Percentiles rank a stretch among this genome's conserved stretches.
These are phyloP conservation scores for Alternaria sp. DNA, from an alignment of 2,329 filamentous ascomycete genomes.

Conservation along the genomic window DNA sequence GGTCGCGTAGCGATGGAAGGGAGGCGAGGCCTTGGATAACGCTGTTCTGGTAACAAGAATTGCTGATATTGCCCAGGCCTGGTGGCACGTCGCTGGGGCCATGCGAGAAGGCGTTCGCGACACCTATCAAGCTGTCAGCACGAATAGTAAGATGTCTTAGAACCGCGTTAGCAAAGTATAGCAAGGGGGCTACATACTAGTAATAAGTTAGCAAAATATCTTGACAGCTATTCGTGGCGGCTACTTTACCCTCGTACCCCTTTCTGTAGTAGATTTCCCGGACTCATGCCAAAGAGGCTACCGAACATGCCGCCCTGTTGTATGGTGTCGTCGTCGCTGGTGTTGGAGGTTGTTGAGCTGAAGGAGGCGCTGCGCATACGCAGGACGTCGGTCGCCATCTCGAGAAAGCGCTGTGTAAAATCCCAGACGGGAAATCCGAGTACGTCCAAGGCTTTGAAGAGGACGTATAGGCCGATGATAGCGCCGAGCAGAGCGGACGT, in stretches of 20 bases:
- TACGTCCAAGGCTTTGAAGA: constrained; percentile 37
- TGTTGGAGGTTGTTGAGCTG: constrained; percentile 15
- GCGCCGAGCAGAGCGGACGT: constrained; percentile 26
- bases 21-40: constrained; percentile 82
- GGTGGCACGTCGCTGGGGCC: constrained; percentile 47
- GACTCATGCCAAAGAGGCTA: constrained; percentile 48
- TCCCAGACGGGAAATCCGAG: constrained; percentile 48
- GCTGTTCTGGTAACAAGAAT: constrained; percentile 98
- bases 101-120: constrained; percentile 46
- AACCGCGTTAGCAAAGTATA: too few relatives aligned
- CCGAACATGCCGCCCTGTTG: constrained; percentile 35
- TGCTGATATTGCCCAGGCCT: constrained; percentile 89
- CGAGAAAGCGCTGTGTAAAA: constrained; percentile 59
- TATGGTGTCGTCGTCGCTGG: constrained; percentile 25
- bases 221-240: too few relatives aligned
- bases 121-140: constrained; percentile 5
- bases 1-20: constrained; percentile 70
- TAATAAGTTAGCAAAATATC: too few relatives aligned
- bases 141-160: too few relatives aligned
- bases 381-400: constrained; percentile 21
- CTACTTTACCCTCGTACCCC: constrained; percentile 26
- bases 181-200: too few relatives aligned
- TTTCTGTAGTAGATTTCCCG: constrained; percentile 45
- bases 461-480: constrained; percentile 31
- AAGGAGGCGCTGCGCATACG: constrained; percentile 9